Conservation (phyloP, 108 stramenopile species). For the Stephanodiscus minutulus region DNA sequence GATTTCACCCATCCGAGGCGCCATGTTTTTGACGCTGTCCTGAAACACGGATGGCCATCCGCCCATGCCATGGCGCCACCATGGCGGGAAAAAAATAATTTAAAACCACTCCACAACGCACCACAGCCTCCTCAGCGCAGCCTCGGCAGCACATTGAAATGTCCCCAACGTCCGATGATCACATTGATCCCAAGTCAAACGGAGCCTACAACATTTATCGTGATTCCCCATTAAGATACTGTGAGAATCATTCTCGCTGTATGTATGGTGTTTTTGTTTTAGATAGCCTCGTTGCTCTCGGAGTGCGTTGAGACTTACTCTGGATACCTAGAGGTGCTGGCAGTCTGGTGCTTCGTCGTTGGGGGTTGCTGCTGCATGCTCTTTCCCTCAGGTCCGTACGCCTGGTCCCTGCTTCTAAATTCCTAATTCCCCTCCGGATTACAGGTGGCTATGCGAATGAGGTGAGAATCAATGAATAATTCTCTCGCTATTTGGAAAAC, state of each 20-base stretch:
- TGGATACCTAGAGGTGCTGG: no score
- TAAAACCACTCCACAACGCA: no score
- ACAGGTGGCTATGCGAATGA: conserved; percentile 37
- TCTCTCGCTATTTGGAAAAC: neutral
- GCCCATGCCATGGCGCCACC: no score
- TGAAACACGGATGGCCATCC: no score
- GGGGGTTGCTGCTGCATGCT: neutral
- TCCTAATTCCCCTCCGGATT: neutral
- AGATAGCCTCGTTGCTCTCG: neutral
- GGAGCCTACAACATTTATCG: conserved; percentile 67
- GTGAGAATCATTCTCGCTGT: conserved; percentile 59
- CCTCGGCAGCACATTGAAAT: no score
- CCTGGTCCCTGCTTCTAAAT: neutral
- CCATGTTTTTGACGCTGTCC: no score
- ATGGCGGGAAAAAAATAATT: no score
- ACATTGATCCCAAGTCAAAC: neutral
- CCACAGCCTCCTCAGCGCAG: no score
- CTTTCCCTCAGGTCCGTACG: neutral
- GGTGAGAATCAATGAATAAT: conserved; percentile 5
- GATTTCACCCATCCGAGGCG: no score
- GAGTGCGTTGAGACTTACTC: no score
- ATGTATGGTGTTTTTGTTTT: neutral
- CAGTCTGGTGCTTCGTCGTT: neutral
- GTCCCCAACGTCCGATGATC: neutral
- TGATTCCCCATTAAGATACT: conserved; percentile 67